Percentiles rank a stretch among this genome's conserved stretches.
Evolutionary conservation across 2,329 filamentous ascomycete species (phyloP).

Genomic region (Myriosclerotinia scirpicola): DNA sequence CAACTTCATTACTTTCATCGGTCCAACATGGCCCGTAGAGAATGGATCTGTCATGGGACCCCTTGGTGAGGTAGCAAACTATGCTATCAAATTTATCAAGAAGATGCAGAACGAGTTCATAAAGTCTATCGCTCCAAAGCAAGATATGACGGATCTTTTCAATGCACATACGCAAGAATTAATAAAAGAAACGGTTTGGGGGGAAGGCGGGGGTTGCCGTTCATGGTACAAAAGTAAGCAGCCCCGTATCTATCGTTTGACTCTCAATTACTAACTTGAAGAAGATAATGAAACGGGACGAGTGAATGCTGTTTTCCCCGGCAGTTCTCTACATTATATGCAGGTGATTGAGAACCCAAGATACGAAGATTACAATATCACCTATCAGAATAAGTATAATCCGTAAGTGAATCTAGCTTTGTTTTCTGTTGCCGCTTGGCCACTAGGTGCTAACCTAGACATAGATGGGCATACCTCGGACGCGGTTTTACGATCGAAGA

Average conservation of each 20-base stretch:
- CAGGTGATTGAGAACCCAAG: conserved; percentile 45
- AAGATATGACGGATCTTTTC: conserved; percentile 51
- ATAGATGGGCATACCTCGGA: conserved; percentile 22
- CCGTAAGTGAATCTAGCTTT: background rate
- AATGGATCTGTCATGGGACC: conserved; percentile 36
- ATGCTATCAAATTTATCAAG: conserved; percentile 36
- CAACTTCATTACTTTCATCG: conserved; percentile 37
- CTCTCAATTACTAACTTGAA: background rate
- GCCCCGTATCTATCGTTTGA: background rate
- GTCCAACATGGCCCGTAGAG: conserved; percentile 35
- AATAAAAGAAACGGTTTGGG: conserved; percentile 55
- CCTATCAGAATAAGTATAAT: conserved; percentile 38
- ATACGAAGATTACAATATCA: conserved; percentile 49
- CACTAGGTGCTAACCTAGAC: background rate
- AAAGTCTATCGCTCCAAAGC: conserved; percentile 48
- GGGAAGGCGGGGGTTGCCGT: conserved; percentile 45
- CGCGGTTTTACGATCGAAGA: conserved; percentile 12
- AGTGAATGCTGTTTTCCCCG: conserved; percentile 51
- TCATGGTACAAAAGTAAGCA: conserved; percentile 35
- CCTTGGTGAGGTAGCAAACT: conserved; percentile 28
- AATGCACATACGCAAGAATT: conserved; percentile 51
- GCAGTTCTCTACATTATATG: conserved; percentile 51
- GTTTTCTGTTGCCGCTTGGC: too few species aligned
- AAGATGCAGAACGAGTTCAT: conserved; percentile 50
- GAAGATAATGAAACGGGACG: conserved; percentile 47